Base-by-base conservation (phyloP, 495 filamentous ascomycete species). In the Penicillium ucsense region DNA sequence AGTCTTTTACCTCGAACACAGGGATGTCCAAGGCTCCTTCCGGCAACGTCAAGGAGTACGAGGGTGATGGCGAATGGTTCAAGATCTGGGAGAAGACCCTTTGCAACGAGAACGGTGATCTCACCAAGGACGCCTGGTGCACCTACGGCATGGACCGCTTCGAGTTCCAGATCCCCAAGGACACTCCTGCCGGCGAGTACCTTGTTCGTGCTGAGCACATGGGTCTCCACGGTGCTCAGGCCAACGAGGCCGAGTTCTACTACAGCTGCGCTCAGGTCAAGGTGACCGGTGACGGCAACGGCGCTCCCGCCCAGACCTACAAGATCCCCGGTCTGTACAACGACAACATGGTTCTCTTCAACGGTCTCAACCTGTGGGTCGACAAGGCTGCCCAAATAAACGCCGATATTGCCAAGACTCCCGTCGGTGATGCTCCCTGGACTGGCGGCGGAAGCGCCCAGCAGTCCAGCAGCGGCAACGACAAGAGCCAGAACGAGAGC, bases 181-280 rank as follows among this genome's bases (percentile, higher is more conserved):
- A 65, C 44, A 66, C 80, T 51, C 66, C 73, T 1, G 63, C 60
- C 40, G 81, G 81, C 43, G 74, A 82, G 47, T 84, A 84, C 49
- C 75, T 84, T 43, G 64, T 83, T 43, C 73, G 81, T 4, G 76
- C 77, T 45, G 79, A 83, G 56, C 72, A 73, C 12, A 71, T 83
- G n/a, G 78, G 54, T 34, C 54, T 57, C 6, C 54, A 57, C n/a
- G 41, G 42, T 8, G 50, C 54, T 5, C 51, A 54, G 6, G 31
- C 1, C 45, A 54, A 57, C 7, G 45, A 57, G 45, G 54, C 54
- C 8, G 8, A 11, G 8, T 37, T 3, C 5, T 8, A 41, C 40
- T 48, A 6, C 41, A 57, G 54, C 35, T 84, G 81, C 46, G 79
- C 73, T 10, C 80, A 83, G 53, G 47, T 85, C 54, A 77, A 65